phyloP scores from a whole-genome alignment of 2,329 filamentous ascomycete species.

The Geoglossum cookeanum region DNA sequence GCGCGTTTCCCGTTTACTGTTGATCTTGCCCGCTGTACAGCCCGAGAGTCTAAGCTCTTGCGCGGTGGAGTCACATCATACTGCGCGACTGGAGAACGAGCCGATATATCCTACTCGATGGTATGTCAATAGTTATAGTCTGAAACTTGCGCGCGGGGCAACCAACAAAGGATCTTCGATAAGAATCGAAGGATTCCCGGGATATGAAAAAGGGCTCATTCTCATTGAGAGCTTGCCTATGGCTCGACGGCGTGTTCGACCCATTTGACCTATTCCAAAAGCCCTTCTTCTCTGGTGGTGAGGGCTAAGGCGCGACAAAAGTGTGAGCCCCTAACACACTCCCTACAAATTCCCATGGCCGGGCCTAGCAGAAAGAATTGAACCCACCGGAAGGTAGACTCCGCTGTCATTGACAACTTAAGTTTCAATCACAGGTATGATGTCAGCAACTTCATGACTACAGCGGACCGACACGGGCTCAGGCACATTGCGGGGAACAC shows the following conservation, averaged over 20 bases:
- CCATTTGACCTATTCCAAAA: constrained; percentile 45
- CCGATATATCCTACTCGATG: constrained; percentile 59
- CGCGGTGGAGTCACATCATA: constrained; percentile 42
- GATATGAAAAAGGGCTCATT: constrained; percentile 92
- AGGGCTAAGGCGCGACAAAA: constrained; percentile 41
- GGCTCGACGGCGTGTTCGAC: constrained; percentile 32
- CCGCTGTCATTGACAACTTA: constrained; percentile 90
- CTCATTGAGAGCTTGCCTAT: constrained; percentile 50
- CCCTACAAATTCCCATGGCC: constrained; percentile 2
- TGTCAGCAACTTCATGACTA: constrained; percentile 13
- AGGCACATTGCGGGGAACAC: constrained; percentile 11
- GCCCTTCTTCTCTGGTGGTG: constrained; percentile 61
- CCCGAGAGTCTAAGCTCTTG: constrained; percentile 62
- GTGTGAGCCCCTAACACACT: constrained; percentile 3
- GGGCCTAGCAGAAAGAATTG: not conserved
- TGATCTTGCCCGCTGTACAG: constrained; percentile 41
- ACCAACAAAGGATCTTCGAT: constrained; percentile 82
- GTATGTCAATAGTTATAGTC: not conserved
- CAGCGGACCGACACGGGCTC: not conserved
- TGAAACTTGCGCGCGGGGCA: not conserved
- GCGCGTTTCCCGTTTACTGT: constrained; percentile 35
- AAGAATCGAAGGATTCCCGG: constrained; percentile 91
- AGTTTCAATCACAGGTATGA: constrained; percentile 4
- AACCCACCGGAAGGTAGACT: constrained; percentile 71
- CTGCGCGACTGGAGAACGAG: constrained; percentile 53